Evolutionary conservation across 805 yeast species (phyloP), one percentile per base, ranked within the genome.

Genomic region (Saturnispora gosingensis): DNA sequence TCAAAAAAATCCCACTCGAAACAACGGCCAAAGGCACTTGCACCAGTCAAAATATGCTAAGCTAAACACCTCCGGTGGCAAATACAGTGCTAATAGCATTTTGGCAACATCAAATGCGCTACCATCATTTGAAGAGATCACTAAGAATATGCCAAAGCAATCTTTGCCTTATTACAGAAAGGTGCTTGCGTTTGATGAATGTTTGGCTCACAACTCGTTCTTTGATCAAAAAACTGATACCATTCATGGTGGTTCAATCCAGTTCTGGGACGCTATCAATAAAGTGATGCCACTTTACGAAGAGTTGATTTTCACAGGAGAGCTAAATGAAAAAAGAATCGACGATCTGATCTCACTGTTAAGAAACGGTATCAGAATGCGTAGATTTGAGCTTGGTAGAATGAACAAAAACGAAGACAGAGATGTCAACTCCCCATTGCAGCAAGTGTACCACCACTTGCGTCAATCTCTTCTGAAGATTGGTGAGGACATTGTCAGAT

Each of bases 381-480:
- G 78, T 57, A 69, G 83, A 62, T 66, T 70, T 38, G 80, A 78
- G 58, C 62, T 77, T 49, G 70, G 80, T 5, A 72, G 76, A 56
- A 68, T 78, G 60, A 71, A 73, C 49, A 78, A 77, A 59, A 80
- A 80, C 59, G 76, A 82, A 5, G 85, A 80, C 61, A 73, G 75
- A 55, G 83, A 80, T 50, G 55, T 62, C 54, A 72, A 77, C 8
- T 75, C 74, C 50, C 76, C 81, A 4, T 71, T 78, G 61, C 74
- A 71, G 46, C 76, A 72, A 55, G 71, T 74, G 9, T 38, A 38
- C 22, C 42, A 38, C 22, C 42, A 38, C 22, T 38, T 38, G 22
- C 42, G 42, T 68, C 73, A 73, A 48, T 65, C 66, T 27, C 73
- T 69, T 54, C 59, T 80, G 56, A 71, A 70, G 55, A 69, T 80